Evolutionary conservation across 2,329 filamentous ascomycete species (phyloP).

Genomic region (Pyricularia sp.): DNA sequence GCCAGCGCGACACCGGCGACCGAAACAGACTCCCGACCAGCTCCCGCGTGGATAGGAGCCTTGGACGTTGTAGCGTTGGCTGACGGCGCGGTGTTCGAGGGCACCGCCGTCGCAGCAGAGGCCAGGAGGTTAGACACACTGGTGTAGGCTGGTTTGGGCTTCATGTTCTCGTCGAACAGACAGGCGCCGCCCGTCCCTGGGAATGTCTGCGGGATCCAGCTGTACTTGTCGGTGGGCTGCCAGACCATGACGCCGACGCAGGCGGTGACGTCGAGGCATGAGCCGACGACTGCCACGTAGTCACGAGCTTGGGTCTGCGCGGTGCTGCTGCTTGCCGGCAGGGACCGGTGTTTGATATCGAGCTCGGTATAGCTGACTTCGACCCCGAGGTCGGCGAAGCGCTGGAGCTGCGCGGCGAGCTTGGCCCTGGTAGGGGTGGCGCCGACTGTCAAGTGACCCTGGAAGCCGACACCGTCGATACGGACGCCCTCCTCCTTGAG

Average conservation of each 20-base stretch:
- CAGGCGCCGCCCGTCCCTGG: constrained; percentile 26
- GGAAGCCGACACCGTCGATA: constrained; percentile 39
- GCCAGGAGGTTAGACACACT: constrained; percentile 17
- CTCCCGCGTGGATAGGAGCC: not conserved
- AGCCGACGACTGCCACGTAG: constrained; percentile 26
- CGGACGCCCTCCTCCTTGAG: constrained; percentile 22
- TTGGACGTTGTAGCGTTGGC: not conserved
- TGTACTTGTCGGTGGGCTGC: constrained; percentile 25
- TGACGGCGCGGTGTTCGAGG: not conserved
- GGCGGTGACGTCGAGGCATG: constrained; percentile 21
- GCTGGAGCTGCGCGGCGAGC: constrained; percentile 22
- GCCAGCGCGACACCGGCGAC: not conserved
- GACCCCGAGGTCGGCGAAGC: constrained; percentile 27
- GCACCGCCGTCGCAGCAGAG: not conserved
- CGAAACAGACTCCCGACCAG: not conserved
- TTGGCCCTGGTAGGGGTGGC: constrained; percentile 23
- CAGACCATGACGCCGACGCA: constrained; percentile 33
- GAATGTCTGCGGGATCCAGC: constrained; percentile 21
- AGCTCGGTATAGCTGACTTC: constrained; percentile 40
- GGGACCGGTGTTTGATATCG: constrained; percentile 29
- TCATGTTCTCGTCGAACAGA: constrained; percentile 22
- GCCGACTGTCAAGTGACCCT: constrained; percentile 36
- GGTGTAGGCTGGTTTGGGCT: constrained; percentile 26
- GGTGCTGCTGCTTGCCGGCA: constrained; percentile 29
- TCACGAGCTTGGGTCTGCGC: constrained; percentile 32